Percentiles rank a stretch among this genome's conserved stretches.
Conservation (phyloP, 2,329 filamentous ascomycete species). For the Microdochium bolleyi region DNA sequence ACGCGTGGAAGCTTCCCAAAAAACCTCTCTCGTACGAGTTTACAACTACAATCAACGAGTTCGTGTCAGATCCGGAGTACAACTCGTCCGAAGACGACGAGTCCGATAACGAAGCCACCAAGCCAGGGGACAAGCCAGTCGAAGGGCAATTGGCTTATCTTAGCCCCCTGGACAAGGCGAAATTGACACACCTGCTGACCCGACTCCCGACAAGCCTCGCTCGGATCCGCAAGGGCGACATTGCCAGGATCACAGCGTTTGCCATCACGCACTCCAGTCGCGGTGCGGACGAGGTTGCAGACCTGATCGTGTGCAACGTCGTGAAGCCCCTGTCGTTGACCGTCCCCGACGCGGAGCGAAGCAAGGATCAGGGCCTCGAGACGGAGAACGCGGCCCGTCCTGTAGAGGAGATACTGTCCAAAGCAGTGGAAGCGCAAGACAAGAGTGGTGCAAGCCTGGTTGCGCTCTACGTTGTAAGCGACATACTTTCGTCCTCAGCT, state of each 20-base stretch:
- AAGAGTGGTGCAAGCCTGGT: slow-evolving; percentile 68
- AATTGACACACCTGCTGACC: slow-evolving; percentile 75
- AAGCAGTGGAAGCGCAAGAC: slow-evolving; percentile 40
- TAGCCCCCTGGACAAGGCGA: slow-evolving; percentile 76
- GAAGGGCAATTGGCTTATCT: slow-evolving; percentile 57
- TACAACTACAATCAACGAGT: slow-evolving; percentile 65
- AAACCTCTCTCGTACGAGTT: slow-evolving; percentile 74
- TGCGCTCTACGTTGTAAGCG: slow-evolving; percentile 68
- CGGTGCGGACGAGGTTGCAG: slow-evolving; percentile 86
- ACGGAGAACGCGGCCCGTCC: slow-evolving; percentile 25
- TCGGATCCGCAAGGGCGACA: slow-evolving; percentile 72
- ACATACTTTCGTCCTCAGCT: slow-evolving; percentile 71
- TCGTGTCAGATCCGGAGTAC: slow-evolving; percentile 78
- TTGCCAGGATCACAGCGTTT: slow-evolving; percentile 80
- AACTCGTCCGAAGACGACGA: slow-evolving; percentile 82
- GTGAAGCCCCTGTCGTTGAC: slow-evolving; percentile 68
- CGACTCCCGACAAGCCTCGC: slow-evolving; percentile 70
- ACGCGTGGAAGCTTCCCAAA: slow-evolving; percentile 71
- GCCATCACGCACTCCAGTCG: slow-evolving; percentile 79
- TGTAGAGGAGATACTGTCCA: slow-evolving; percentile 16
- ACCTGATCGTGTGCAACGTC: slow-evolving; percentile 78
- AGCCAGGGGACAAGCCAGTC: slow-evolving; percentile 23
- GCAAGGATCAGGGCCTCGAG: slow-evolving; percentile 26
- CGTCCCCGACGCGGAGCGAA: slow-evolving; percentile 55
- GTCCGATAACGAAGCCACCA: slow-evolving; percentile 48